These are phyloP conservation scores for Boletus hoseneyae DNA, from an alignment of 1,284 basidiomycete genomes.

Conservation along the genomic window DNA sequence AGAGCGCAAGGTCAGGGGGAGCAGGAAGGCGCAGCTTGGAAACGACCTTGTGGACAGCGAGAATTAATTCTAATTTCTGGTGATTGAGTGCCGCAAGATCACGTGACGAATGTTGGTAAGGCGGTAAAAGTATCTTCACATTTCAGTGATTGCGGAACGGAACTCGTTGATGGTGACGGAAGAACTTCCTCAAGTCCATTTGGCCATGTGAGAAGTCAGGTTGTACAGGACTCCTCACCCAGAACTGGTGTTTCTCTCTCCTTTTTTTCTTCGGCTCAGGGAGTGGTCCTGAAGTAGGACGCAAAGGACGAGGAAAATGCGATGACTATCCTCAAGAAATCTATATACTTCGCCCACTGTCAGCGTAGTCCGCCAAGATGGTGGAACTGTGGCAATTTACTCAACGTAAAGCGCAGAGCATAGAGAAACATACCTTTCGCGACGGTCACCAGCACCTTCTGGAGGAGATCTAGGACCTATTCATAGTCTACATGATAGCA, in stretches of 20 bases:
- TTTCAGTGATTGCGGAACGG: conserved; percentile 6
- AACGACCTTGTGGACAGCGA: conserved; percentile 27
- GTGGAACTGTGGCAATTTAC: conserved; percentile 18
- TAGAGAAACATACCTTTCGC: conserved; percentile 42
- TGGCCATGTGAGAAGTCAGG: conserved; percentile 21
- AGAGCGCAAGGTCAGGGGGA: conserved; percentile 16
- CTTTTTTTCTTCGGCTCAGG: conserved; percentile 28
- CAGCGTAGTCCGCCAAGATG: conserved; percentile 34
- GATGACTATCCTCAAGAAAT: no score
- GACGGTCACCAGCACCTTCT: conserved; percentile 53
- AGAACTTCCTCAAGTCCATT: conserved; percentile 17
- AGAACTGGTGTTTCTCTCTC: conserved; percentile 21
- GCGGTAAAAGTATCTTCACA: conserved; percentile 5
- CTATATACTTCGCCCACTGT: conserved; percentile 55
- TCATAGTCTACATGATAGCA: no score
- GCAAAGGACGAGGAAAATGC: conserved; percentile 41
- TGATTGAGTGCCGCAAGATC: conserved; percentile 22
- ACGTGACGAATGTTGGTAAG: conserved; percentile 17
- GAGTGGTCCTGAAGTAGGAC: conserved; percentile 3
- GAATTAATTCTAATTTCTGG: conserved; percentile 29
- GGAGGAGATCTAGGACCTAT: conserved; percentile 47
- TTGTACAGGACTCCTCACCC: conserved; percentile 25
- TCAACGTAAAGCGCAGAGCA: conserved; percentile 39
- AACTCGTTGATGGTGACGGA: conserved; percentile 2
- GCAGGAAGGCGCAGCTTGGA: conserved; percentile 22